Evolutionary conservation across 768 basidiomycete genomes (phyloP).

Genomic region (Coprinopsis sp.): DNA sequence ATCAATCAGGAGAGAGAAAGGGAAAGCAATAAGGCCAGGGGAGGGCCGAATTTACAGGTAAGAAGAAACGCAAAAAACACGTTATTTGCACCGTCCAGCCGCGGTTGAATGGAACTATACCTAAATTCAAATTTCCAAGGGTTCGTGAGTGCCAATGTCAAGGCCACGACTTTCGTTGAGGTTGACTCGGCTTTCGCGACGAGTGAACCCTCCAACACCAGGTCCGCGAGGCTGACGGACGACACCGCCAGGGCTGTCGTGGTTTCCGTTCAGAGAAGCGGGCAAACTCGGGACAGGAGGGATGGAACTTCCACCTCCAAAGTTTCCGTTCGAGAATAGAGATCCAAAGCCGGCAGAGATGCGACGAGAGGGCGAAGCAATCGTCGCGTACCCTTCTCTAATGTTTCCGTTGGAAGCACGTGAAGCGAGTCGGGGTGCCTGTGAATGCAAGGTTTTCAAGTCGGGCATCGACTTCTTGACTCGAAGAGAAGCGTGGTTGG

Average conservation of each 20-base stretch:
- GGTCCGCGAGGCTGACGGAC: constrained; percentile 86
- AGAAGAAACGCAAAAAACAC: neutral
- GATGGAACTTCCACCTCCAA: constrained; percentile 41
- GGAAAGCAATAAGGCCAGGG: neutral
- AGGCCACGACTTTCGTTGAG: constrained; percentile 54
- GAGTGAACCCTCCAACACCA: constrained; percentile 68
- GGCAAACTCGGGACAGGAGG: constrained; percentile 83
- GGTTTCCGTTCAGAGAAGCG: constrained; percentile 45
- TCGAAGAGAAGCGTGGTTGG: constrained; percentile 57
- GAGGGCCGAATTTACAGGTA: neutral
- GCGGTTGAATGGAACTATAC: constrained; percentile 40
- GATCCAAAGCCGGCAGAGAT: constrained; percentile 66
- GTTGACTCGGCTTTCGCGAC: constrained; percentile 56
- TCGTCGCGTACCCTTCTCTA: constrained; percentile 80
- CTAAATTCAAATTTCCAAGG: constrained; percentile 68
- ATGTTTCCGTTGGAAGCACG: constrained; percentile 88
- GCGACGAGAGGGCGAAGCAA: constrained; percentile 77
- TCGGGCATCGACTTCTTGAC: constrained; percentile 99
- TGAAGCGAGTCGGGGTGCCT: constrained; percentile 72
- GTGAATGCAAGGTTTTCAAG: constrained; percentile 81
- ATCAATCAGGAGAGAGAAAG: neutral
- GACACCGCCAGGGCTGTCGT: constrained; percentile 48
- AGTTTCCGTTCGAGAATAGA: constrained; percentile 57
- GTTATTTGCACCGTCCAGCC: no score
- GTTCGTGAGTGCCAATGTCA: constrained; percentile 83